Evolutionary conservation across 2,329 filamentous ascomycete species (phyloP), one percentile per base, ranked within the genome.

Genomic region (Epichloe brachyelytri): DNA sequence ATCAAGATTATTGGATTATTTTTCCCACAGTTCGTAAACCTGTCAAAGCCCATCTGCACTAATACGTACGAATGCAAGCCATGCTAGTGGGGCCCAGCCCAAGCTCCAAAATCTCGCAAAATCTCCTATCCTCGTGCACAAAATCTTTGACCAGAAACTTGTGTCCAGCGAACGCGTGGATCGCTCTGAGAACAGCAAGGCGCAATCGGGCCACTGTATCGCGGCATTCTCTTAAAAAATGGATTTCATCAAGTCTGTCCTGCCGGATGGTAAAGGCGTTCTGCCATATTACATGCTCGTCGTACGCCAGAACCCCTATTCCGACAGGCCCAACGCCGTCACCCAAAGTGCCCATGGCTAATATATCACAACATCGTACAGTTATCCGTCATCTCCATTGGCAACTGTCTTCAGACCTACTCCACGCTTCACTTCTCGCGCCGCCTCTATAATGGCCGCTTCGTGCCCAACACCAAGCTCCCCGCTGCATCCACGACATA

Each of bases 391-490:
- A 78, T 94, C 52, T 88, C 91, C 33, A 75, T 93, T 53, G 84
- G 80, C 61, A 98, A 98, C 74, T 85, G 82, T 37, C 65, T 94
- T 45, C 90, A 96, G 73, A 82, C 86, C 63, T 94, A 95, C 70
- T 62, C 73, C 37, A 94, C 88, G 17, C 76, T 90, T 3, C 76
- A 82, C 66, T 94, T 87, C 71, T 89, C 89, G 7, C 81, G 83
- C n/a, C 85, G 88, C 65, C 80, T 97, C 63, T 98, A 97, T 74
- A 80, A 84, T 59, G 82, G 82, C 54, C 70, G 70, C 56, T 81
- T 80, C 60, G 68, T 81, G 19, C 67, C 70, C 49, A 79, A 79
- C 70, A 53, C 66, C 39, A 63, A 67, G 34, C 65, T 78, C 11
- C 67, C 66, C 10, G 60, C 68, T 46, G 68, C 62, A 51, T 65